Evolutionary conservation across 352 stramenopile genomes (phyloP).

Genomic region (Globisporangium lucens): DNA sequence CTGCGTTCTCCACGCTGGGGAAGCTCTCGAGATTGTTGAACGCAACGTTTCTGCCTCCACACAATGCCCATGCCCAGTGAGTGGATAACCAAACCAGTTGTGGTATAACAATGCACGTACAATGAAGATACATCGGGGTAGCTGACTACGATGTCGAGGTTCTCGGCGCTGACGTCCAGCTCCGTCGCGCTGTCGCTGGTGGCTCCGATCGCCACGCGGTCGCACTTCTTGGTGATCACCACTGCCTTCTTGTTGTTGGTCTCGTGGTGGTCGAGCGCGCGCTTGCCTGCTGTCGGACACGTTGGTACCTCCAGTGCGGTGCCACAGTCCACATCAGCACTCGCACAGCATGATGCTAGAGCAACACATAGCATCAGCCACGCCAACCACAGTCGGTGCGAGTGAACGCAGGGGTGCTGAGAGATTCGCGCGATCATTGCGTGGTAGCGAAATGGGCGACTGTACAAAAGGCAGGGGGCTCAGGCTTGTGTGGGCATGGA

Average conservation of each 20-base stretch:
- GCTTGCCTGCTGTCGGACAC: not conserved
- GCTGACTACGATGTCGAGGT: not conserved
- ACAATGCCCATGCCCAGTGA: not conserved
- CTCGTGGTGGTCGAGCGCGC: slow-evolving; percentile 1
- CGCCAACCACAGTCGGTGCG: not conserved
- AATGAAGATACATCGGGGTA: not conserved
- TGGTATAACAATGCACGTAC: not conserved
- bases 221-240: slow-evolving; percentile 10
- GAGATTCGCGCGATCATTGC: not conserved
- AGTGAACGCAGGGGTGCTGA: not conserved
- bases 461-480: not conserved
- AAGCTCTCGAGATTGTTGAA: slow-evolving; percentile 16
- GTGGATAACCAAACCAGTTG: too few species aligned
- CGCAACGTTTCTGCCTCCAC: slow-evolving; percentile 10
- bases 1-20: not conserved
- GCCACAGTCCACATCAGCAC: not conserved
- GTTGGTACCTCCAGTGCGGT: not conserved
- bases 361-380: not conserved
- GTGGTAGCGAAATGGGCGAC: not conserved
- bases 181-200: not conserved
- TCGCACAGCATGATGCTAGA: not conserved
- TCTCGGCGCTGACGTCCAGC: slow-evolving; percentile 5
- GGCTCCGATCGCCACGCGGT: not conserved
- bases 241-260: not conserved
- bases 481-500: not conserved